phyloP scores from a whole-genome alignment of 2,329 filamentous ascomycete species.

The Pochonia chlamydosporia region DNA sequence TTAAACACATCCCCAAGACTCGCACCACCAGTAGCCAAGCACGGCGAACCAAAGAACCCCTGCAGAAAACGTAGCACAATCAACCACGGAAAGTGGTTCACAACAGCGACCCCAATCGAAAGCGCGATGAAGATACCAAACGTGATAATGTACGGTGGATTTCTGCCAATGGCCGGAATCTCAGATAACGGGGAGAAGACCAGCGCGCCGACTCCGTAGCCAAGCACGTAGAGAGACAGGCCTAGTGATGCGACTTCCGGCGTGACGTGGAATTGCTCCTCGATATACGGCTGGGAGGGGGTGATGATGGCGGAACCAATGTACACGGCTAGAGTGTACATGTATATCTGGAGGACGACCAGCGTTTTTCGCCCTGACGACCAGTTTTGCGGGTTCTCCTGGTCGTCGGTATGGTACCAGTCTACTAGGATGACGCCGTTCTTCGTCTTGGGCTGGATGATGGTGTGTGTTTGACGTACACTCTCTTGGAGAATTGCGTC shows the following conservation, averaged over 20 bases:
- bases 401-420: slow-evolving; percentile 49
- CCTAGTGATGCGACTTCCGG: no score
- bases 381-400: slow-evolving; percentile 52
- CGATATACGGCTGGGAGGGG: slow-evolving; percentile 20
- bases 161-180: slow-evolving; percentile 52
- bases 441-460: slow-evolving; percentile 37
- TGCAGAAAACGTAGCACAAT: slow-evolving; percentile 14
- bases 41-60: not conserved
- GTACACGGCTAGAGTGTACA: slow-evolving; percentile 58
- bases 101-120: slow-evolving; percentile 45
- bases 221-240: slow-evolving; percentile 50
- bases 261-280: no score
- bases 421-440: slow-evolving; percentile 47
- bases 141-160: slow-evolving; percentile 50
- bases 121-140: slow-evolving; percentile 53
- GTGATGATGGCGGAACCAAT: slow-evolving; percentile 41
- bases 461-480: slow-evolving; percentile 23
- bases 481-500: slow-evolving; percentile 10
- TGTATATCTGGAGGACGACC: slow-evolving; percentile 39
- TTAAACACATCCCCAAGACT: not conserved
- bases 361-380: slow-evolving; percentile 34
- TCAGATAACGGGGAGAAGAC: slow-evolving; percentile 53
- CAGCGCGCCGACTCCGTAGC: slow-evolving; percentile 36
- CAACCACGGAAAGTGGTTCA: slow-evolving; percentile 45
- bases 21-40: not conserved